Percentiles rank a stretch among this genome's conserved stretches.
Conservation (phyloP, 345 rosid species). For the Populus alba region DNA sequence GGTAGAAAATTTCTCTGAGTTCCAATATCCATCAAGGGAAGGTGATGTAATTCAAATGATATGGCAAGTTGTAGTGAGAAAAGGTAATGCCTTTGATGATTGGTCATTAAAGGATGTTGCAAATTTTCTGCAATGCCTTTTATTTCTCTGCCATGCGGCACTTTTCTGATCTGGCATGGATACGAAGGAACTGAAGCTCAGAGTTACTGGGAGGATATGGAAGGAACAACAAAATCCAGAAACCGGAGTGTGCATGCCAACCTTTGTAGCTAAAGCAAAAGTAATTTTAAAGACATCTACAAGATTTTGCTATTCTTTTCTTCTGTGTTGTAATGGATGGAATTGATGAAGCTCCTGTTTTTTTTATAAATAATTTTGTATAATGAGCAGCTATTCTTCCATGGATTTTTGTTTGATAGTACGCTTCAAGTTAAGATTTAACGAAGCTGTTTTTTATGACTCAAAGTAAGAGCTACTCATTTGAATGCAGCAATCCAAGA, state of each 20-base stretch:
- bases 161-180: slow-evolving; percentile 94
- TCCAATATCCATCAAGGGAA: slow-evolving; percentile 57
- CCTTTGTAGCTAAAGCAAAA: slow-evolving; percentile 54
- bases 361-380: slow-evolving; percentile 1
- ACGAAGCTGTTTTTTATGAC: no score
- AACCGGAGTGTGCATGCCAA: slow-evolving; percentile 75
- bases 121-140: no score
- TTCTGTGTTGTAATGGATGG: slow-evolving; percentile 21
- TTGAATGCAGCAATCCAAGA: no score
- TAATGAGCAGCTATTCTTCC: slow-evolving; percentile 10
- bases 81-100: slow-evolving; percentile 18
- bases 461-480: no score
- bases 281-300: slow-evolving; percentile 2
- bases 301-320: slow-evolving; percentile 13
- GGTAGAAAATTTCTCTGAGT: slow-evolving; percentile 53
- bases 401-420: not conserved
- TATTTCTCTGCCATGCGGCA: slow-evolving; percentile 31
- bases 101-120: no score
- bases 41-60: slow-evolving; percentile 83
- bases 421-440: no score
- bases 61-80: slow-evolving; percentile 82
- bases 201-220: slow-evolving; percentile 94
- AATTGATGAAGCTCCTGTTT: slow-evolving; percentile 13
- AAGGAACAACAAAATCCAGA: slow-evolving; percentile 90
- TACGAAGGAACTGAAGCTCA: slow-evolving; percentile 83